These are phyloP conservation scores for Brassica nigra DNA, from an alignment of 345 rosid species.

Conservation along the genomic window DNA sequence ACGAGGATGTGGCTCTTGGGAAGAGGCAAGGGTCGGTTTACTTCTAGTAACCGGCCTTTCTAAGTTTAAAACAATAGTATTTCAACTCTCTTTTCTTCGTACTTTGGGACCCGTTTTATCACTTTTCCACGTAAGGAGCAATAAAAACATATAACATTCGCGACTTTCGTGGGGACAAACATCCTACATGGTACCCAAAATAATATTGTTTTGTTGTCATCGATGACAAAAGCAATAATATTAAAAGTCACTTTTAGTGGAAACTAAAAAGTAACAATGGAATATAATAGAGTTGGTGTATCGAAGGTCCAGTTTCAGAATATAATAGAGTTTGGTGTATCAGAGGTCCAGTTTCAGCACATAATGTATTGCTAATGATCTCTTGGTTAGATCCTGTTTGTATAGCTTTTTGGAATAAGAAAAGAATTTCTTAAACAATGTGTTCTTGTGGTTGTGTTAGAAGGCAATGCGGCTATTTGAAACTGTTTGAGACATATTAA, in stretches of 20 bases:
- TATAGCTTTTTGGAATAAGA: neutral
- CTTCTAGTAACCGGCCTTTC: slow-evolving; percentile 38
- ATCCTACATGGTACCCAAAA: slow-evolving; percentile 1
- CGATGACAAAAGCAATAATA: slow-evolving; percentile 5
- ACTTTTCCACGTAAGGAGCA: slow-evolving; percentile 36
- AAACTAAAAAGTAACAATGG: neutral
- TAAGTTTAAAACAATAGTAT: slow-evolving; percentile 6
- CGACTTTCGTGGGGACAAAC: slow-evolving; percentile 13
- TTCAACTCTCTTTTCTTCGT: slow-evolving; percentile 12
- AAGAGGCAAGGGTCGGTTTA: slow-evolving; percentile 43
- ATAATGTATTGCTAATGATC: neutral
- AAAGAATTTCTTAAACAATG: neutral
- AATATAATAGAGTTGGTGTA: neutral
- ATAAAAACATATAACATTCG: slow-evolving; percentile 24
- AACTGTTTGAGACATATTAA: neutral
- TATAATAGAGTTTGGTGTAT: too few relatives aligned
- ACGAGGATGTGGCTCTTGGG: neutral
- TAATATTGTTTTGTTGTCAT: slow-evolving; percentile 1
- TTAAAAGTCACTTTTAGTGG: slow-evolving; percentile 12
- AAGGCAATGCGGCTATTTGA: neutral
- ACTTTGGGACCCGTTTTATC: neutral
- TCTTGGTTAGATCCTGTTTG: neutral
- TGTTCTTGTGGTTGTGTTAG: neutral
- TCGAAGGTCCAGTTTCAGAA: neutral
- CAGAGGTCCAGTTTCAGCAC: neutral